These are phyloP conservation scores for Mycena filopes DNA, from an alignment of 768 basidiomycete genomes.

Conservation along the genomic window DNA sequence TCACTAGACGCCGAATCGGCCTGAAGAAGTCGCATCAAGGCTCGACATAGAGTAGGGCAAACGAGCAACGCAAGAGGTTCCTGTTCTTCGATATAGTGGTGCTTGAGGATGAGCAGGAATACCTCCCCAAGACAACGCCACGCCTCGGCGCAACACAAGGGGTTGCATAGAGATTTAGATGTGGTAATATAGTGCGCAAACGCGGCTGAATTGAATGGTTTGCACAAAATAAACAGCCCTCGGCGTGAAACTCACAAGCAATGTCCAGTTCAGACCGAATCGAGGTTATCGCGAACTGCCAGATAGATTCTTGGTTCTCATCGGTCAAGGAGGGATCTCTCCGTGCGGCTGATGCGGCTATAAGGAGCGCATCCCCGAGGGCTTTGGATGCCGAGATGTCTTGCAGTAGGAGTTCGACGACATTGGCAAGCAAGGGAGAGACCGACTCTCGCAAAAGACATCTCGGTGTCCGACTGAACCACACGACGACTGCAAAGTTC, in stretches of 20 bases:
- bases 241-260: slow-evolving; percentile 50
- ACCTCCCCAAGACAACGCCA: slow-evolving; percentile 66
- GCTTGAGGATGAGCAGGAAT: slow-evolving; percentile 59
- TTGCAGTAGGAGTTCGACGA: slow-evolving; percentile 34
- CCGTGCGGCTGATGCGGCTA: slow-evolving; percentile 44
- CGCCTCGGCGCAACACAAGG: slow-evolving; percentile 58
- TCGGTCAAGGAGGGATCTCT: slow-evolving; percentile 25
- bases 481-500: slow-evolving; percentile 49
- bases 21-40: slow-evolving; percentile 52
- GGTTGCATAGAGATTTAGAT: slow-evolving; percentile 39
- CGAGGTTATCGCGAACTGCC: slow-evolving; percentile 45
- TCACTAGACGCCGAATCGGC: slow-evolving; percentile 40
- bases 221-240: slow-evolving; percentile 3
- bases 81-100: slow-evolving; percentile 55
- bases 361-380: slow-evolving; percentile 50
- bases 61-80: slow-evolving; percentile 62
- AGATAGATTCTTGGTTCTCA: slow-evolving; percentile 49
- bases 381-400: slow-evolving; percentile 17
- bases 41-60: slow-evolving; percentile 61
- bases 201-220: slow-evolving; percentile 49
- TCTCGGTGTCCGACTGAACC: slow-evolving; percentile 39
- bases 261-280: slow-evolving; percentile 47
- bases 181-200: slow-evolving; percentile 57
- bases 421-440: slow-evolving; percentile 35
- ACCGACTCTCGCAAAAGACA: slow-evolving; percentile 34